Base-by-base conservation (phyloP, 2,329 filamentous ascomycete genomes). In the Nectriaceae sp. region DNA sequence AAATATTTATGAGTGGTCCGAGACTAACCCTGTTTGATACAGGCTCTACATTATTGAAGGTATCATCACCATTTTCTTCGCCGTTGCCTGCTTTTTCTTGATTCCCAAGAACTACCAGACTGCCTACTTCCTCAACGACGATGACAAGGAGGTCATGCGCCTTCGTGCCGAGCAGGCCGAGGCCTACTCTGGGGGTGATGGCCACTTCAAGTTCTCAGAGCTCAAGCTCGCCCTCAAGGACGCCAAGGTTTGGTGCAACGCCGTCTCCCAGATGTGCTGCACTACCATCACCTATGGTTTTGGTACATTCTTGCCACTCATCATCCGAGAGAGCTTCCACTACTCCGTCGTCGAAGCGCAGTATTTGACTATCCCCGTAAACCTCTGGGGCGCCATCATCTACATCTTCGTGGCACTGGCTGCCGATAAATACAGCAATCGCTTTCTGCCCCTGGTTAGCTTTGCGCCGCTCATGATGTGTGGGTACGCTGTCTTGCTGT, bases 301-400 rank as follows among this genome's bases (percentile, higher is more conserved):
- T 58, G 75, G 70, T 46, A 80, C 77, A 13, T 82, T 82, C 57
- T 63, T 80, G 5, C 80, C 79, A 2, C 71, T 73, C 1, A 82
- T 83, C 49, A 65, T 82, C 44, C 66, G 70, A 20, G 68, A 67
- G 11, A 73, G 80, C 60, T 76, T 76, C 3, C 79, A 78, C 53
- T 62, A 69, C 33, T 71, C 70, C n/a, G n/a, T n/a, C n/a, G 63
- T 79, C 16, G 66, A 73, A 53, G 72, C 72, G 13, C 75, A 82
- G 43, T 72, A 75, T 20, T 64, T 81, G 38, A 80, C 76, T 2
- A 75, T 82, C 1, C 78, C 78, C 0, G 75, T 80, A 18, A 80
- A 78, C 49, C 57, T 78, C 4, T 71, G 72, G 51, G 76, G 73
- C 4, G 75, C 70, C 2, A 51, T 72, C 8, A 59, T 64, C 11